Base-by-base conservation (phyloP, 2,329 filamentous ascomycete species). In the Pseudohalonectria lignicola region DNA sequence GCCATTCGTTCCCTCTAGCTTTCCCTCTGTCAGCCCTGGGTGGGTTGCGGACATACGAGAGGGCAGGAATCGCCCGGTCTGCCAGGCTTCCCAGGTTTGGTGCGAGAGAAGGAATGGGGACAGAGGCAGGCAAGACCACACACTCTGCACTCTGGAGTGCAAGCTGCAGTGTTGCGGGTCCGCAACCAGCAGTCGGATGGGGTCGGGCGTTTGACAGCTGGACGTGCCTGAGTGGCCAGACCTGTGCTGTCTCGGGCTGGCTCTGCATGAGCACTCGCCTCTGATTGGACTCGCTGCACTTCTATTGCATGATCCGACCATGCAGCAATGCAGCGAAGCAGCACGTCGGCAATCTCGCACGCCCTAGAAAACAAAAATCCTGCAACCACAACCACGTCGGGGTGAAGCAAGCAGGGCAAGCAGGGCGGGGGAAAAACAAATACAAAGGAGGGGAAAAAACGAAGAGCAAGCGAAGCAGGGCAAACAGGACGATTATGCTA, bases 201-300 rank as follows among this genome's bases (percentile, higher is more conserved):
- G 31, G 25, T 31, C 36, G 32, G 17, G 38, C 34, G 36, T 31
- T 34, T 45, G 46, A 37, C 44, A 46, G 43, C 43, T 47, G 45
- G 46, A 41, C 29, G 31, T 39, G 37, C 36, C 40, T 45, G 42
- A 42, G 39, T 47, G 46, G 47, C 39, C 38, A 23, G 34, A 13
- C n/a, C 26, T 19, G 17, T 31, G 26, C 34, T 37, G n/a, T n/a
- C n/a, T n/a, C n/a, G n/a, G n/a, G n/a, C n/a, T n/a, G 20, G n/a
- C 17, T 18, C 16, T 38, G 34, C 36, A 38, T 38, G 21, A 36
- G 39, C 26, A 39, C 31, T 29, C 18, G 18, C 28, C 36, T 11
- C 34, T 38, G 39, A 41, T 38, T 42, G 44, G 41, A 37, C 39
- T 40, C 36, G 39, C 37, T 35, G 37, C 13, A 29, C 34, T 28